Evolutionary conservation across 2,329 filamentous ascomycete genomes (phyloP), one percentile per base, ranked within the genome.

Genomic region (Penicillium concentricum): DNA sequence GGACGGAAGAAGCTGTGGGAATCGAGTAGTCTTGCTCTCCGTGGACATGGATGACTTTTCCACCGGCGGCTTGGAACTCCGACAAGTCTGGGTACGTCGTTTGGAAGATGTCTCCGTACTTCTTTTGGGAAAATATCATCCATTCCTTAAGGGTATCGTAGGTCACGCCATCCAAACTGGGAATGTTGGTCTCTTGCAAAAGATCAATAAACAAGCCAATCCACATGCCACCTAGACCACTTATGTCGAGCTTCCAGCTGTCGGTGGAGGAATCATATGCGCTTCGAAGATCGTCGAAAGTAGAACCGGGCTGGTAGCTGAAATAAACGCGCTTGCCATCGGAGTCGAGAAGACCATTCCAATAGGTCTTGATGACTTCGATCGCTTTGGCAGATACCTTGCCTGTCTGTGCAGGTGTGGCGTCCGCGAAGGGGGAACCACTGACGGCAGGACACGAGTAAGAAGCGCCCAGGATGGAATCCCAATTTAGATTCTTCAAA

Each of bases 1-100:
- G 79, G 0, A 82, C 77, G 0, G 80, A 83, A 0, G 80, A 82
- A 3, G 75, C 81, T 0, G 82, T 69, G 1, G 82, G 82, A 48
- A 85, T 75, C 4, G 73, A 77, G 35, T 72, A 64, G 66, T 85
- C 83, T 0, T 77, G 77, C 66, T 84, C 81, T 51, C 82, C 82
- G 67, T 85, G 82, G 69, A 77, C 82, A 63, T 84, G 81, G 12
- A 85, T 67, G 3, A 85, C 67, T 67, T 84, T 85, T 48, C 80
- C 81, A 20, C 82, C 82, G 0, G 72, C 66, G 1, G 70, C 57
- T 35, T 79, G 69, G 71, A 83, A 83, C 7, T 71, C 60, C 0
- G 76, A 78, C 1, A 84, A 72, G 60, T 84, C 81, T 1, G 80
- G 79, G 42, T 75, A 67, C 2, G 76, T 83, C 10, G 80, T 84